Evolutionary conservation across 805 yeast genomes (phyloP), one percentile per base, ranked within the genome.

Genomic region (Metschnikowia baotianmanensis): DNA sequence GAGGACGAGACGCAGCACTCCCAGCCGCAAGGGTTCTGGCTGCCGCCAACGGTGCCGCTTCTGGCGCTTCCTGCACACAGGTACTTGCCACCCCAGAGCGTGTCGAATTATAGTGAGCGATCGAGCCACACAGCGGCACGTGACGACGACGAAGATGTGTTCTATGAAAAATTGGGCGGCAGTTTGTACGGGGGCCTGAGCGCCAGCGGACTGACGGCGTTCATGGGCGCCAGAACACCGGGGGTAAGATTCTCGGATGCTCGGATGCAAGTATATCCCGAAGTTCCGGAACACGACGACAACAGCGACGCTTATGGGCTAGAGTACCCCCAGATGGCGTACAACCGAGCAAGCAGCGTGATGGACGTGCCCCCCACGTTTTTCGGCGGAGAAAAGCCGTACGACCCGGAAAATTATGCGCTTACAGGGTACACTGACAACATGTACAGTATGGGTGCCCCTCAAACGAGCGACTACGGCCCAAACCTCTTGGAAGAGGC

Each of bases 401-500:
- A 25, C 25, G 19, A 29, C 32, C 29, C 31, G 40, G 20, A 20
- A 18, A 11, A 31, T n/a, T n/a, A n/a, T n/a, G n/a, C n/a, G n/a
- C n/a, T n/a, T n/a, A n/a, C n/a, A n/a, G n/a, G n/a, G n/a, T n/a
- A n/a, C n/a, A n/a, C n/a, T n/a, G n/a, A n/a, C n/a, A n/a, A n/a
- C n/a, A n/a, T n/a, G n/a, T 39, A 25, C 25, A 28, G 42, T 34
- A 23, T 38, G 43, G n/a, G 36, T 26, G 44, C 47, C 5, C 31
- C 42, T 13, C 51, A 50, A 33, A 34, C 53, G 11, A 43, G 65
- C 32, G 61, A 69, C 46, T 70, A 70, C 46, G 51, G 55, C 46
- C 63, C 66, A 22, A 70, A 70, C 46, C 62, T 67, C 13, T 49
- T 70, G 40, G 63, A 67, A 48, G 74, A 69, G 36, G 65, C 68